Percentiles rank a stretch among this genome's conserved stretches.
Conservation (phyloP, 768 basidiomycete genomes). For the Lentinula aciculospora region DNA sequence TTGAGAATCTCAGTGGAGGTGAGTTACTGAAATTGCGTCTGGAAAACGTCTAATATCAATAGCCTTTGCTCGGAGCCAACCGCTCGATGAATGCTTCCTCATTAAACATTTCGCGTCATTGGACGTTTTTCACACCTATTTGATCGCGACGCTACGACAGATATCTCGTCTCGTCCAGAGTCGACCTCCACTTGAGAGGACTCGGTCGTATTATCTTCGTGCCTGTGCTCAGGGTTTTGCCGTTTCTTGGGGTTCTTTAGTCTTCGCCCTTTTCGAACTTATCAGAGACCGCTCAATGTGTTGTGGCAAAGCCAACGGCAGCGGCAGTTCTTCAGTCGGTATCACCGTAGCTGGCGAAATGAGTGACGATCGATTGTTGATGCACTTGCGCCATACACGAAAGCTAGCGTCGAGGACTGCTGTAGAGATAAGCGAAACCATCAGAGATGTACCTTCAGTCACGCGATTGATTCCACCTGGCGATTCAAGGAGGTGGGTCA, state of each 20-base stretch:
- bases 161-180: background rate
- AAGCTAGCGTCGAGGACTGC: background rate
- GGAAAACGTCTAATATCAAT: background rate
- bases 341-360: background rate
- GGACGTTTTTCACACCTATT: background rate
- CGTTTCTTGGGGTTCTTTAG: background rate
- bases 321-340: background rate
- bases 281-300: background rate
- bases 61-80: conserved; percentile 2
- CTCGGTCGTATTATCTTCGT: background rate
- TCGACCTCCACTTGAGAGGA: background rate
- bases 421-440: background rate
- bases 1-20: conserved; percentile 5
- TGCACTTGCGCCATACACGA: background rate
- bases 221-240: background rate
- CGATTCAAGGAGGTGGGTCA: background rate
- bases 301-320: too few species aligned
- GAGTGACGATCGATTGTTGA: background rate
- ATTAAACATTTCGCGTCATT: conserved; percentile 3
- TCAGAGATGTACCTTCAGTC: background rate
- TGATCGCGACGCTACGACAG: background rate
- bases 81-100: conserved; percentile 3
- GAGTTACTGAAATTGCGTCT: background rate
- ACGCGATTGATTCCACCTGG: background rate
- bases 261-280: background rate